phyloP scores from a whole-genome alignment of 805 yeast genomes.

The Saturnispora kantuleensis region DNA sequence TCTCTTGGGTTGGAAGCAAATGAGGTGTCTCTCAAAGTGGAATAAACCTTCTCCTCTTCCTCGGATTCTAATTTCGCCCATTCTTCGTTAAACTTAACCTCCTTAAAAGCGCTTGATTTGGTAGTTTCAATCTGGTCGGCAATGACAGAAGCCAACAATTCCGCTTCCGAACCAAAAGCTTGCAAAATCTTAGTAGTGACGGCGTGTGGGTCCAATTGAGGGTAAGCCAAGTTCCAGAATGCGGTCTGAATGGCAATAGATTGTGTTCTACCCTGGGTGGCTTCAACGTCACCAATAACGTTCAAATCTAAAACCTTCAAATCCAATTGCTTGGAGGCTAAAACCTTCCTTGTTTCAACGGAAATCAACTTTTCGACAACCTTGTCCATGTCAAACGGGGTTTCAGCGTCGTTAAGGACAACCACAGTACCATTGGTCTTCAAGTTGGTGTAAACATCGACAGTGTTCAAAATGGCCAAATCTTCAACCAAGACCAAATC shows the following conservation, averaged over 20 bases:
- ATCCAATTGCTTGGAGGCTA: conserved; percentile 42
- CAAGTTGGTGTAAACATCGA: conserved; percentile 55
- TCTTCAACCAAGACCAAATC: conserved; percentile 59
- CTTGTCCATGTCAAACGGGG: conserved; percentile 32
- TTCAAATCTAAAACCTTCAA: conserved; percentile 54
- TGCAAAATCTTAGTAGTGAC: conserved; percentile 70
- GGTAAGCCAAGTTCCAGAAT: conserved; percentile 66
- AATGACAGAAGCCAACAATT: conserved; percentile 62
- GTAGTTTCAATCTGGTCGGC: conserved; percentile 55
- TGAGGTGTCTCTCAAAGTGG: conserved; percentile 42
- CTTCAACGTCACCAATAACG: conserved; percentile 54
- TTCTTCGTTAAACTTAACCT: conserved; percentile 27
- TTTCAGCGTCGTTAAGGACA: conserved; percentile 29
- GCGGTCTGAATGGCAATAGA: conserved; percentile 70
- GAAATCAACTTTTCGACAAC: conserved; percentile 48
- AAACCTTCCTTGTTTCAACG: conserved; percentile 37
- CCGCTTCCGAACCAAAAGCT: conserved; percentile 75
- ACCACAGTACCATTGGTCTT: conserved; percentile 48
- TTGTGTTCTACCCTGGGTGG: conserved; percentile 65
- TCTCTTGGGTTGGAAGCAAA: conserved; percentile 56
- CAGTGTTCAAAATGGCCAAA: conserved; percentile 39
- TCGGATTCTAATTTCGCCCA: conserved; percentile 19
- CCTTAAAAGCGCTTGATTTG: conserved; percentile 34
- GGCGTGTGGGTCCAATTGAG: conserved; percentile 47
- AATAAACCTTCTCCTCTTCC: conserved; percentile 35